These are phyloP conservation scores for Oryza australiensis DNA, from an alignment of 176 grass and related monocot species.

Conservation along the genomic window DNA sequence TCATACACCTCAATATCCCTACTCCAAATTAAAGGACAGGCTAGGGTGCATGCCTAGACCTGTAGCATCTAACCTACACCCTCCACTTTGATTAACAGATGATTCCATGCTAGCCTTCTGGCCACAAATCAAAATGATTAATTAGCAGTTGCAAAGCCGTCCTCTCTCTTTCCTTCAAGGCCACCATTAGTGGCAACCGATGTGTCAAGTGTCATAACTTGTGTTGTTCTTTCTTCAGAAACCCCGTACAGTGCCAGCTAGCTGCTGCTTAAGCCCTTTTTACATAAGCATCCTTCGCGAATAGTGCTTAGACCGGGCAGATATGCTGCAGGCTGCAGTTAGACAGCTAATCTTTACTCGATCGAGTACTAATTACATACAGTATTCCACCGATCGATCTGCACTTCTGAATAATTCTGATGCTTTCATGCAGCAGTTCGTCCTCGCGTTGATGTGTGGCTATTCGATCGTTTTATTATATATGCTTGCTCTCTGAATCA, in stretches of 20 bases:
- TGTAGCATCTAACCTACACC: conserved; percentile 44
- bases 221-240: conserved; percentile 31
- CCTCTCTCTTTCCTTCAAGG: conserved; percentile 33
- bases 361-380: background rate
- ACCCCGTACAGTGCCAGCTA: conserved; percentile 33
- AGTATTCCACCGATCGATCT: background rate
- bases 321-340: background rate
- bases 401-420: conserved; percentile 1
- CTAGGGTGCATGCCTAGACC: conserved; percentile 34
- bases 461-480: conserved; percentile 16
- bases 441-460: conserved; percentile 13
- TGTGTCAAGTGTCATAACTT: conserved; percentile 1
- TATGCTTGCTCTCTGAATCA: conserved; percentile 35
- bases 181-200: conserved; percentile 46
- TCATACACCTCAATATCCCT: background rate
- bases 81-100: conserved; percentile 41
- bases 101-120: conserved; percentile 33
- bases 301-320: conserved; percentile 11
- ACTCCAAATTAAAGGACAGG: conserved; percentile 25
- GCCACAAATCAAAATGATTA: conserved; percentile 35
- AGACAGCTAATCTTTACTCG: background rate
- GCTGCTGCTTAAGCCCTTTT: conserved; percentile 27
- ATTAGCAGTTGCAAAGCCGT: conserved; percentile 26
- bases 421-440: conserved; percentile 39
- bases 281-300: conserved; percentile 33